Evolutionary conservation across 148 eudicot species (phyloP).

Genomic region (Selenicereus undatus): DNA sequence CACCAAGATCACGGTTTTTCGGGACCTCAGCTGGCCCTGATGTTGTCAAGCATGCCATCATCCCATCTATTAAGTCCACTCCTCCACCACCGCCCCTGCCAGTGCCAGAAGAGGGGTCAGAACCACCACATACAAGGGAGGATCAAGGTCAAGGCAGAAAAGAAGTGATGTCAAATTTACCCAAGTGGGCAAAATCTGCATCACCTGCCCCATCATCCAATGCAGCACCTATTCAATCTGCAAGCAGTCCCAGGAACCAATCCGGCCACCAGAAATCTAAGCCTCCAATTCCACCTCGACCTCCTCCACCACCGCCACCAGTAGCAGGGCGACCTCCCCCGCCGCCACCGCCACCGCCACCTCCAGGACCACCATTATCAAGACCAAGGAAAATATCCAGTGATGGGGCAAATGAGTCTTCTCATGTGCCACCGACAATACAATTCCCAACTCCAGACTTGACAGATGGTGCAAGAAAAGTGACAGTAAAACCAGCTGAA

Average conservation of each 20-base stretch:
- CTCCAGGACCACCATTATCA: constrained; percentile 28
- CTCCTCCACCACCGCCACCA: constrained; percentile 33
- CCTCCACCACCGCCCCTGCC: constrained; percentile 39
- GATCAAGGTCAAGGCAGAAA: constrained; percentile 14
- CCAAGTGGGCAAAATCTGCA: constrained; percentile 48
- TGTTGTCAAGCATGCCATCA: constrained; percentile 44
- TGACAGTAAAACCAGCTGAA: constrained; percentile 28
- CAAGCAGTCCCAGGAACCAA: constrained; percentile 27
- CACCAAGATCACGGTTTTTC: constrained; percentile 56
- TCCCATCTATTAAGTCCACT: constrained; percentile 47
- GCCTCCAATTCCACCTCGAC: constrained; percentile 24
- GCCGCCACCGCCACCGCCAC: constrained; percentile 41
- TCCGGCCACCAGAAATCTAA: constrained; percentile 30
- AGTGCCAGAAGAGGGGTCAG: constrained; percentile 13
- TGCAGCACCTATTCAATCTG: constrained; percentile 47
- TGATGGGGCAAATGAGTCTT: constrained; percentile 23
- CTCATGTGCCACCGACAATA: constrained; percentile 24
- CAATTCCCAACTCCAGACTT: constrained; percentile 26
- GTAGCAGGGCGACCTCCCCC: constrained; percentile 22
- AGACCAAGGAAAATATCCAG: constrained; percentile 26
- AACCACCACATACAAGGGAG: constrained; percentile 8
- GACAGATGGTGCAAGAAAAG: constrained; percentile 27
- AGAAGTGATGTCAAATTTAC: constrained; percentile 35
- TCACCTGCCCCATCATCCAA: constrained; percentile 23
- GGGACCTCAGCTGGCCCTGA: constrained; percentile 45